Conservation (phyloP, 306 rosid species). For the Quercus cerris region DNA sequence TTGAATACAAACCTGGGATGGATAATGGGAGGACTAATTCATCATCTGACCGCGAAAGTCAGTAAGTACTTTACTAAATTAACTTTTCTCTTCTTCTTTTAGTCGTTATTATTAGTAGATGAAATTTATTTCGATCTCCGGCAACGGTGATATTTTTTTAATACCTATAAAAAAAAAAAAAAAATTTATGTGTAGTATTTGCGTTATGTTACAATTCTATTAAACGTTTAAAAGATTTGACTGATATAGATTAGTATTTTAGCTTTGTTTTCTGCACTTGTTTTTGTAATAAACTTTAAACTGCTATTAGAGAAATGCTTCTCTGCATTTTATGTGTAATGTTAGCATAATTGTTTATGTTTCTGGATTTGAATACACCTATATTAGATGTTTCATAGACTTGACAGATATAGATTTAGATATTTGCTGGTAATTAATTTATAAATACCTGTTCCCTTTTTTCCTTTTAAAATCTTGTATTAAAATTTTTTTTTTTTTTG, state of each 20-base stretch:
- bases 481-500: too few relatives aligned
- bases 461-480: not conserved
- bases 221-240: too few relatives aligned
- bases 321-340: not conserved
- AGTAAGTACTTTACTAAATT: constrained; percentile 50
- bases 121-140: too few relatives aligned
- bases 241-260: not conserved
- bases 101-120: not conserved
- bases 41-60: constrained; percentile 97
- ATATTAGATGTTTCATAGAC: not conserved
- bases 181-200: too few relatives aligned
- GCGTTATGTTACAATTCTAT: too few relatives aligned
- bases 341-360: not conserved
- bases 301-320: not conserved
- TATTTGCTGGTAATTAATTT: not conserved
- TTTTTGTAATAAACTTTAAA: not conserved
- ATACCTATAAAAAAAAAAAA: too few relatives aligned
- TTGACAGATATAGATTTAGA: not conserved
- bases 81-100: not conserved
- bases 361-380: not conserved
- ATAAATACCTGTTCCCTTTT: not conserved
- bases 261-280: not conserved
- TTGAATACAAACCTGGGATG: constrained; percentile 98
- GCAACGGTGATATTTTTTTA: too few relatives aligned
- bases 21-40: constrained; percentile 95